These are phyloP conservation scores for Limnanthes douglasii DNA, from an alignment of 345 rosid species.

Conservation along the genomic window DNA sequence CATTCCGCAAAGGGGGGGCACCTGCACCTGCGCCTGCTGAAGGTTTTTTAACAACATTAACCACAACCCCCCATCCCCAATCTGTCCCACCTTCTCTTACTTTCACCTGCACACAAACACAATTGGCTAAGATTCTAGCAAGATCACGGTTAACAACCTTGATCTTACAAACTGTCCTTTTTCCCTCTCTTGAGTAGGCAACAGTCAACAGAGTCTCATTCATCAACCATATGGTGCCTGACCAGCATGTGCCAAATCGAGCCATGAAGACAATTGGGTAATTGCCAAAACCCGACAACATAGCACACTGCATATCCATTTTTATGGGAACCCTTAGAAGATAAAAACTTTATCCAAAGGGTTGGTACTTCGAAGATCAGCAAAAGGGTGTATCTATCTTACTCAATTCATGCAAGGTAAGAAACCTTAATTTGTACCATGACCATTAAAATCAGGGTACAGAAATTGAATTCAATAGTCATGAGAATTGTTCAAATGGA, in stretches of 20 bases:
- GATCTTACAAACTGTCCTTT: too few relatives aligned
- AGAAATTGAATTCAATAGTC: too few relatives aligned
- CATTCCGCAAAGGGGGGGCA: conserved; percentile 40
- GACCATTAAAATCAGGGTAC: too few relatives aligned
- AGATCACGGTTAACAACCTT: conserved; percentile 4
- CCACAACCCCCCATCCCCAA: conserved; percentile 99
- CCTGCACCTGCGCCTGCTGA: conserved; percentile 43
- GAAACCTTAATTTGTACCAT: too few relatives aligned
- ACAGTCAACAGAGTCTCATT: background rate
- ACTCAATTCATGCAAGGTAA: too few relatives aligned
- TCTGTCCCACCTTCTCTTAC: conserved; percentile 92
- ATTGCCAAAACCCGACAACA: background rate
- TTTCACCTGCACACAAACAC: conserved; percentile 47
- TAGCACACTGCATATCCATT: too few relatives aligned
- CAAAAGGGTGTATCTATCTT: too few relatives aligned
- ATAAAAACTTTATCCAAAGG: too few relatives aligned
- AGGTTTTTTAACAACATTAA: conserved; percentile 75
- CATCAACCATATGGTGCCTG: conserved; percentile 1
- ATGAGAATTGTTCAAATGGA: too few relatives aligned
- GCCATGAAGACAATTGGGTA: background rate
- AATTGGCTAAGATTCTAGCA: conserved; percentile 6
- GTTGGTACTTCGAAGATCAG: too few relatives aligned
- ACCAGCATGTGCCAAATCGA: conserved; percentile 1
- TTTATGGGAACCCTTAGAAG: too few relatives aligned
- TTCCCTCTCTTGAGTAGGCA: too few relatives aligned